These are phyloP conservation scores for Nemania sp. DNA, from an alignment of 2,329 filamentous ascomycete genomes.

Conservation along the genomic window DNA sequence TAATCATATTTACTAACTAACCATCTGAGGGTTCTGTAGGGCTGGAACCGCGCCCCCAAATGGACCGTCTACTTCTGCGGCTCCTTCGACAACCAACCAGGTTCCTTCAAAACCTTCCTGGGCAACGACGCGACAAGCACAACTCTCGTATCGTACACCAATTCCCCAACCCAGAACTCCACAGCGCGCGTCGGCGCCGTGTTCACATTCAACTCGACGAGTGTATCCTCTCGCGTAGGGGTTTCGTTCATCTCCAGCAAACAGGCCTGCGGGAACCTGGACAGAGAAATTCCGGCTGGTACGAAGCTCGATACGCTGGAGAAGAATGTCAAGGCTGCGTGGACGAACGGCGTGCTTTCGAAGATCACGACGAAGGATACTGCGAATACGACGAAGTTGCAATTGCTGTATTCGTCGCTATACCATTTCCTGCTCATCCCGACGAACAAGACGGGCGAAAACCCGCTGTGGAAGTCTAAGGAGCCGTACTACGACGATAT, in stretches of 20 bases:
- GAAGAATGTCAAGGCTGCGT: constrained; percentile 52
- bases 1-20: too few relatives aligned
- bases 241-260: constrained; percentile 68
- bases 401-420: constrained; percentile 67
- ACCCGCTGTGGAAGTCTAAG: constrained; percentile 63
- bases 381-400: constrained; percentile 55
- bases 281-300: constrained; percentile 56
- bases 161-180: constrained; percentile 40
- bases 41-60: constrained; percentile 65
- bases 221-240: constrained; percentile 62
- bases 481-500: constrained; percentile 75
- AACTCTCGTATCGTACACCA: constrained; percentile 40
- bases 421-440: constrained; percentile 73
- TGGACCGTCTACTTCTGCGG: constrained; percentile 69
- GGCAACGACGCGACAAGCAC: constrained; percentile 40
- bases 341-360: constrained; percentile 64
- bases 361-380: constrained; percentile 65
- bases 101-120: constrained; percentile 50
- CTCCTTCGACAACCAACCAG: constrained; percentile 56
- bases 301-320: constrained; percentile 50
- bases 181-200: constrained; percentile 52
- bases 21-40: constrained; percentile 38
- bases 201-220: constrained; percentile 54
- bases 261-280: constrained; percentile 62
- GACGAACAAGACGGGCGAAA: constrained; percentile 72